phyloP scores from a whole-genome alignment of 1,139 yeast species.

The Fermentozyma sake region DNA sequence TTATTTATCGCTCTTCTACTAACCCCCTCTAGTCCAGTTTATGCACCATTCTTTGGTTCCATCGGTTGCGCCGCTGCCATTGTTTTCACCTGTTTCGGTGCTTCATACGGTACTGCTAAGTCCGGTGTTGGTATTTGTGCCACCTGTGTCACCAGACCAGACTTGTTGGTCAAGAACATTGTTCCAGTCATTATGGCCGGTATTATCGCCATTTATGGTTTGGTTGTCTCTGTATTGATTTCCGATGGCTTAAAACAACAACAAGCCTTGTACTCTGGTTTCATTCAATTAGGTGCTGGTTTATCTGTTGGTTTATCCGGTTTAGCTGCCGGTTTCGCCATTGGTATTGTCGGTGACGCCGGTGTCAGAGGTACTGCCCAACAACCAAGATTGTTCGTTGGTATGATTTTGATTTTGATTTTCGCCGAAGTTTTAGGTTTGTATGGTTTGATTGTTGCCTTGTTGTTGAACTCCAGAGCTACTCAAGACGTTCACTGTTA shows the following conservation, averaged over 20 bases:
- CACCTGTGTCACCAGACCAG: conserved; percentile 96
- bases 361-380: conserved; percentile 97
- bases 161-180: conserved; percentile 79
- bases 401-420: conserved; percentile 94
- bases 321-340: conserved; percentile 96
- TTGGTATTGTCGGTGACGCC: conserved; percentile 98
- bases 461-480: conserved; percentile 95
- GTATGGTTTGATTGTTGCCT: conserved; percentile 96
- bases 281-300: conserved; percentile 98
- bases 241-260: conserved; percentile 85
- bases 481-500: conserved; percentile 85
- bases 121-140: conserved; percentile 99
- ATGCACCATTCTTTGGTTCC: conserved; percentile 94
- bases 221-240: conserved; percentile 93
- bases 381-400: conserved; percentile 95
- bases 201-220: conserved; percentile 97
- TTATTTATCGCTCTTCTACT: conserved; percentile 10
- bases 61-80: conserved; percentile 99
- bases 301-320: conserved; percentile 96
- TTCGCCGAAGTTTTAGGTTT: conserved; percentile 98
- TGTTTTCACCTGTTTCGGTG: conserved; percentile 97
- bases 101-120: conserved; percentile 99
- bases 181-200: conserved; percentile 99
- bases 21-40: conserved; percentile 55
- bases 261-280: conserved; percentile 94